Base-by-base conservation (phyloP, 352 stramenopile genomes). In the Phytophthora sansomeana region DNA sequence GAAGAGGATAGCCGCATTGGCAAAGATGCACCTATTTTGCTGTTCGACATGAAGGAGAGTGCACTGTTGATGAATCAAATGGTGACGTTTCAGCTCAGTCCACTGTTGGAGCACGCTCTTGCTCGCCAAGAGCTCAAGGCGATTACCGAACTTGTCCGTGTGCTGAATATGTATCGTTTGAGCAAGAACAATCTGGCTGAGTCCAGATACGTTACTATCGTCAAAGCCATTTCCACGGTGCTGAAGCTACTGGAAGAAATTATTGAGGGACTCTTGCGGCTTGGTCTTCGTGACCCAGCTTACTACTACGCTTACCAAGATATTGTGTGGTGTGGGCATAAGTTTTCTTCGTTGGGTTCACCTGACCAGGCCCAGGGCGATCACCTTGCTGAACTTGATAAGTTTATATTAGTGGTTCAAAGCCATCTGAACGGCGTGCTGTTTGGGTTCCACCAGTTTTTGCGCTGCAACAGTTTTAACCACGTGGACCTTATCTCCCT, bases 311-410 rank as follows among this genome's bases (percentile, higher is more conserved):
- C 83, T 6, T 95, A 93, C 61, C 85, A 96, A 58, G 86, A 96
- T 38, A 85, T 96, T 46, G 75, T 91, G n/a, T 96, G 89, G 89
- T 89, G 85, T 38, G 88, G 84, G 1, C 86, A 95, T 61, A 80
- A 75, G 44, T 88, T 90, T 51, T 19, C 59, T 52, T 69, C 53
- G 46, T 17, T 53, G 6, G 58, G 62, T 10, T 35, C 17, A 41
- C 43, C 24, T 0, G 55, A 30, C 13, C 42, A 68, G 29, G 13
- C 33, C 4, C 32, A 71, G 32, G 47, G 5, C n/a, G 49, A 67
- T 24, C 32, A 61, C 21, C 14, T 24, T 21, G 33, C 32, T 0
- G 85, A 95, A 68, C 59, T 95, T 10, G 57, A 65, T 2, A 56
- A 53, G 14, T 95, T 92, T 55, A 58, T 79, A 6, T 50, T 29